These are phyloP conservation scores for Salinomyces thailandicus DNA, from an alignment of 2,329 filamentous ascomycete species.

Conservation along the genomic window DNA sequence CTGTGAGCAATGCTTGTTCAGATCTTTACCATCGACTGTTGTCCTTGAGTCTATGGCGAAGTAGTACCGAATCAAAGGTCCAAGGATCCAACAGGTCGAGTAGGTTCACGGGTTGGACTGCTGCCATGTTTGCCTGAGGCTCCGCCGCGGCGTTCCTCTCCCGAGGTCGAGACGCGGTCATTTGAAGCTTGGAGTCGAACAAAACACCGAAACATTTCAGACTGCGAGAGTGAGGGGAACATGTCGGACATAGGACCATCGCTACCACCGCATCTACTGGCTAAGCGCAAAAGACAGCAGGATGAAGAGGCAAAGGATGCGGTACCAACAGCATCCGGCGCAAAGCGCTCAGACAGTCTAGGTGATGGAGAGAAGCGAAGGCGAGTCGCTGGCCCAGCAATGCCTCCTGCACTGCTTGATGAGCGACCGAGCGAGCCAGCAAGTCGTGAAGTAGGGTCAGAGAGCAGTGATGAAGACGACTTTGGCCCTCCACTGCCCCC, in stretches of 20 bases:
- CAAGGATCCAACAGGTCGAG: no score
- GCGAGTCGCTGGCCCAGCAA: slow-evolving; percentile 46
- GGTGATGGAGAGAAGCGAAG: slow-evolving; percentile 40
- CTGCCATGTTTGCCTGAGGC: not conserved
- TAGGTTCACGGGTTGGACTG: no score
- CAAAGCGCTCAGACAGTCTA: slow-evolving; percentile 27
- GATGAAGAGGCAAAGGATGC: slow-evolving; percentile 30
- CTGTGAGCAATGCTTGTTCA: no score
- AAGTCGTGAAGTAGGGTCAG: slow-evolving; percentile 16
- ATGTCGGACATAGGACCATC: slow-evolving; percentile 64
- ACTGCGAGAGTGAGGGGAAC: no score
- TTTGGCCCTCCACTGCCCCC: slow-evolving; percentile 37
- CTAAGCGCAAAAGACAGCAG: slow-evolving; percentile 41
- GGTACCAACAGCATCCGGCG: slow-evolving; percentile 29
- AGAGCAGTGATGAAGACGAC: slow-evolving; percentile 31
- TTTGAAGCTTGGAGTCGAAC: no score
- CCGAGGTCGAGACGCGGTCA: no score
- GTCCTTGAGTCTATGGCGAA: no score
- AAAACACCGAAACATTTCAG: no score
- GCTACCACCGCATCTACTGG: slow-evolving; percentile 54
- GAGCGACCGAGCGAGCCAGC: slow-evolving; percentile 34
- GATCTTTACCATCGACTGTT: no score
- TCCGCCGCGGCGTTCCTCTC: not conserved
- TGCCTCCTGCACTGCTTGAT: slow-evolving; percentile 41
- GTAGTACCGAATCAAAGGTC: no score